Base-by-base conservation (phyloP, 805 yeast genomes). In the Ogataea nitratoaversa region DNA sequence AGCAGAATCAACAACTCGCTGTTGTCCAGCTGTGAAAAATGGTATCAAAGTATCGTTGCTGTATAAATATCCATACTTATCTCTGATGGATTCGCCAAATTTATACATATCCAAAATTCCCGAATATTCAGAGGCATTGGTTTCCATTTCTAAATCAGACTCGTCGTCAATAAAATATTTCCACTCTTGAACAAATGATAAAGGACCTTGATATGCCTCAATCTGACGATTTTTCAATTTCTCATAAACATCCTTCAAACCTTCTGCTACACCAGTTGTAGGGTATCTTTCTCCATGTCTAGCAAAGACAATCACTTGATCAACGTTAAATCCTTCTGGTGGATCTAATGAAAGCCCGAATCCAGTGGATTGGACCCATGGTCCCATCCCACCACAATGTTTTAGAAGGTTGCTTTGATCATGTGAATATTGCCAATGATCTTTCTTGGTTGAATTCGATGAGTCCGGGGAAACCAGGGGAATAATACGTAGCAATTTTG, bases 211-310 rank as follows among this genome's bases (percentile, higher is more conserved):
- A 48, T 66, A 65, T 0, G 63, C 49, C 5, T 59, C 62, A 17
- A 56, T 56, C 2, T 63, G 61, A 8, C 72, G 59, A 12, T 32
- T 29, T 31, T 55, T 56, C 50, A 79, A 62, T 42, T 66, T 66
- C 5, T 56, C 49, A 19, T 56, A 55, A 4, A 61, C 40, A 1
- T 41, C 40, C 11, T 49, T 42, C 14, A 59, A 48, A 19, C 56
- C 63, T 8, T 37, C 19, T 1, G 51, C 59, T 3, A 69, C 63
- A n/a, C 66, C 62, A 3, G 50, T 58, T 3, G 84, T 72, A 3
- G 87, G 88, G 53, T 69, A 84, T 48, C 95, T 67, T 59, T 85
- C 93, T 17, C 91, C 95, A 54, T 87, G 95, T 54, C 95, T 73
- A 49, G 80, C 78, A 37, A 83, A 62, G 18, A 84, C 62, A 49